Conservation (phyloP, 139 green algal species). For the Helicosporidium sp. region DNA sequence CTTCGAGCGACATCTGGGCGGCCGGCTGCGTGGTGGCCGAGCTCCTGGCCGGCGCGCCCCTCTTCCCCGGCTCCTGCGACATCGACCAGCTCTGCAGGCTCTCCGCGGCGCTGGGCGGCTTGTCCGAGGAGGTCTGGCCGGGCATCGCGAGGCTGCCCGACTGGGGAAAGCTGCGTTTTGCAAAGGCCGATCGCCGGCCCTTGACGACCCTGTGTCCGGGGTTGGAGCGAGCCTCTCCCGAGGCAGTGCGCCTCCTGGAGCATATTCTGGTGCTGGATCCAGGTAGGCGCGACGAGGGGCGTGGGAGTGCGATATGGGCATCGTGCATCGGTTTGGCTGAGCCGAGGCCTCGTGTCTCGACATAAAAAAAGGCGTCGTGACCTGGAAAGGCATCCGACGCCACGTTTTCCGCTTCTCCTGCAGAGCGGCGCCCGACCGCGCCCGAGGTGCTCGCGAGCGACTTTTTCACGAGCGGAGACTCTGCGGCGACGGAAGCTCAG, state of each 20-base stretch:
- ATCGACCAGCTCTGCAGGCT: slow-evolving; percentile 81
- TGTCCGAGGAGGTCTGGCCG: slow-evolving; percentile 28
- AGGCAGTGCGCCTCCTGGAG: slow-evolving; percentile 28
- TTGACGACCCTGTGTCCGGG: slow-evolving; percentile 29
- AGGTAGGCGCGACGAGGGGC: background rate
- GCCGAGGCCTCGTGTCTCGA: background rate
- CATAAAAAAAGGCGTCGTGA: too few relatives aligned
- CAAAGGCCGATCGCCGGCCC: background rate
- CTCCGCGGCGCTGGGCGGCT: slow-evolving; percentile 30
- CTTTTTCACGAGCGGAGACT: too few relatives aligned
- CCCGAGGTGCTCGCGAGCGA: too few relatives aligned
- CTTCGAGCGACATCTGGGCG: slow-evolving; percentile 70
- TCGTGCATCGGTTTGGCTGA: background rate
- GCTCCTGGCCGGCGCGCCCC: slow-evolving; percentile 56
- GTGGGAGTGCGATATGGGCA: background rate
- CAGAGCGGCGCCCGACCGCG: too few relatives aligned
- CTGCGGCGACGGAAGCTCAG: too few relatives aligned
- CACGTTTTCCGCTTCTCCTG: too few relatives aligned
- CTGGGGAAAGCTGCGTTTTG: slow-evolving; percentile 38
- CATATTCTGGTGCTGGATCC: background rate
- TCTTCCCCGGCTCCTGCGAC: slow-evolving; percentile 78
- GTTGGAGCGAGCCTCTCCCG: slow-evolving; percentile 26
- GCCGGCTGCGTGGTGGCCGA: slow-evolving; percentile 75
- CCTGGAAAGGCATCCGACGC: too few relatives aligned
- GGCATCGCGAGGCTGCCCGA: slow-evolving; percentile 37